phyloP scores from a whole-genome alignment of 2,329 filamentous ascomycete species.

The Colletotrichum tofieldiae region DNA sequence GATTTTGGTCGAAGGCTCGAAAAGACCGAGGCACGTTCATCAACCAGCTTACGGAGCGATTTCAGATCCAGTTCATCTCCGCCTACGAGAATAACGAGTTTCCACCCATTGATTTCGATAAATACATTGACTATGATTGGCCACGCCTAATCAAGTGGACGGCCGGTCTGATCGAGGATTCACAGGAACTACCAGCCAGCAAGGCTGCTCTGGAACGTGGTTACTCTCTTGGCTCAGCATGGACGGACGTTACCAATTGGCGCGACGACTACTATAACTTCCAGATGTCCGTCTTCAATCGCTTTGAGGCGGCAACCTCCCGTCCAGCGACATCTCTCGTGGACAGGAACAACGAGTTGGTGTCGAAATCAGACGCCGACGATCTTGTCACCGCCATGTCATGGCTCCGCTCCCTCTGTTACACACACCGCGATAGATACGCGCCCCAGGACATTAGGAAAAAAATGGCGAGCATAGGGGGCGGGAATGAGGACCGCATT shows the following conservation, averaged over 20 bases:
- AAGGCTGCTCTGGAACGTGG: constrained; percentile 60
- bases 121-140: constrained; percentile 80
- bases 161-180: constrained; percentile 49
- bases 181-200: constrained; percentile 64
- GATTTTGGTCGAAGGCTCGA: constrained; percentile 69
- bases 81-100: constrained; percentile 77
- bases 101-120: constrained; percentile 74
- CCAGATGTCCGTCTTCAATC: constrained; percentile 69
- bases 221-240: constrained; percentile 58
- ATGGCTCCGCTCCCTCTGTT: constrained; percentile 73
- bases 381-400: constrained; percentile 65
- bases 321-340: constrained; percentile 60
- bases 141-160: constrained; percentile 77
- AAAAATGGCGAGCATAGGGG: constrained; percentile 67
- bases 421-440: constrained; percentile 66
- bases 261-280: constrained; percentile 71
- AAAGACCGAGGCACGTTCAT: constrained; percentile 69
- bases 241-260: constrained; percentile 60
- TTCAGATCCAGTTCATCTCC: constrained; percentile 75
- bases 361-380: constrained; percentile 32
- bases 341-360: constrained; percentile 34
- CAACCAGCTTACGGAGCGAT: constrained; percentile 71
- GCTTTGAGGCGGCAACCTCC: constrained; percentile 69
- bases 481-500: constrained; percentile 53
- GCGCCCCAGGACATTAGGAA: constrained; percentile 63